Evolutionary conservation across 2,329 filamentous ascomycete species (phyloP).

Genomic region (Colletotrichum theobromicola): DNA sequence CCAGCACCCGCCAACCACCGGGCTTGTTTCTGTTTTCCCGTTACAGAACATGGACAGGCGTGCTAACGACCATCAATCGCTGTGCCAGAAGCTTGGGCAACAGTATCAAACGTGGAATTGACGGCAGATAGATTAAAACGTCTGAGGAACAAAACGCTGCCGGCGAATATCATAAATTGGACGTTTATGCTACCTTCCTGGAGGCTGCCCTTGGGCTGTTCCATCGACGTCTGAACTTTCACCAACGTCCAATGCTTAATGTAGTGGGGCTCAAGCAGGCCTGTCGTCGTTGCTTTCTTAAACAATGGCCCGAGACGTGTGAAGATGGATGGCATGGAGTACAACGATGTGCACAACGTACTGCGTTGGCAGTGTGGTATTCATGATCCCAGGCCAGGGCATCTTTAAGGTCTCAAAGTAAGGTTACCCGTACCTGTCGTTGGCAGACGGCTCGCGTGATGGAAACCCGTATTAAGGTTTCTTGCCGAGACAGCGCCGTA

Average conservation of each 20-base stretch:
- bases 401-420: neutral
- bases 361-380: neutral
- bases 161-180: neutral
- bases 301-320: neutral
- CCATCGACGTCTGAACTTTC: constrained; percentile 8
- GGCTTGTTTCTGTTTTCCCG: neutral
- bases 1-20: neutral
- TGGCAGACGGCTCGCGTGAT: neutral
- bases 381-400: neutral
- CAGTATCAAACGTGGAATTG: neutral
- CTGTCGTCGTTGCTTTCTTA: neutral
- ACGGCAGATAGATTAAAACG: constrained; percentile 7
- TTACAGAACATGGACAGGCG: neutral
- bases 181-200: constrained; percentile 4
- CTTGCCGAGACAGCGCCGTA: neutral
- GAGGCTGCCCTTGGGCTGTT: neutral
- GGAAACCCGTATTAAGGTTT: neutral
- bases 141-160: neutral
- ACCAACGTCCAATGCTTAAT: neutral
- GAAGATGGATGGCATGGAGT: neutral
- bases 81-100: neutral
- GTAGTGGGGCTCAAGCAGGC: neutral
- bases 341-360: neutral
- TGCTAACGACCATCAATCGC: neutral
- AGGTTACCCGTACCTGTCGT: neutral